These are phyloP conservation scores for Xylaria acuta DNA, from an alignment of 495 filamentous ascomycete genomes.

Conservation along the genomic window DNA sequence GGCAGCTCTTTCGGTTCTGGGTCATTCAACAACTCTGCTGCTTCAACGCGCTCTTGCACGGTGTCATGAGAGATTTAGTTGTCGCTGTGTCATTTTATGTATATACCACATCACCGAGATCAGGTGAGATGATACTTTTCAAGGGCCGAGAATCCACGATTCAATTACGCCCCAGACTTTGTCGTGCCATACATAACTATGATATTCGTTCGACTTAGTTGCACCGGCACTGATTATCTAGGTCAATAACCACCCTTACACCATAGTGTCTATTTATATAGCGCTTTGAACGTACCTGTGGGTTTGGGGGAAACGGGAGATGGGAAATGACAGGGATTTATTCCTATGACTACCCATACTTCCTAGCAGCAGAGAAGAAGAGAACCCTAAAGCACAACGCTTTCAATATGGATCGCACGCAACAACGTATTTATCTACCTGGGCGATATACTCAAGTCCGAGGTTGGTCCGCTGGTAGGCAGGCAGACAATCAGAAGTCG, in stretches of 20 bases:
- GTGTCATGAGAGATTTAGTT: not conserved
- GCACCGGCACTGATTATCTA: not conserved
- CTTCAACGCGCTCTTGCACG: slow-evolving; percentile 26
- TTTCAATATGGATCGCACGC: not conserved
- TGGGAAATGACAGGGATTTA: not conserved
- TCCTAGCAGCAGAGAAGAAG: not conserved
- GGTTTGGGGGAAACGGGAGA: not conserved
- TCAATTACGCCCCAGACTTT: not conserved
- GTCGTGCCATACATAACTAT: not conserved
- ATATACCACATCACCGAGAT: slow-evolving; percentile 12
- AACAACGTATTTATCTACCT: not conserved
- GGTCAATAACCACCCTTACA: not conserved
- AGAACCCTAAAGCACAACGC: not conserved
- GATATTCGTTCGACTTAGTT: not conserved
- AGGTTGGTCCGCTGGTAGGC: not conserved
- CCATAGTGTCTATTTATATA: not conserved
- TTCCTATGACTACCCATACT: not conserved
- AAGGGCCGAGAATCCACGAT: not conserved
- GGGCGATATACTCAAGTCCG: not conserved
- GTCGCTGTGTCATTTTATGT: slow-evolving; percentile 10
- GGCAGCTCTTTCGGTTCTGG: slow-evolving; percentile 23
- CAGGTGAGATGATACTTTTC: not conserved
- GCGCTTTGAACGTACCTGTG: not conserved
- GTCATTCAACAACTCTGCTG: slow-evolving; percentile 30
- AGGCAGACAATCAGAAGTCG: not conserved